A percentile compares a stretch with the other conserved stretches of the same genome.
Evolutionary conservation across 2,329 filamentous ascomycete species (phyloP).

Genomic region (Penicillium olsonii): DNA sequence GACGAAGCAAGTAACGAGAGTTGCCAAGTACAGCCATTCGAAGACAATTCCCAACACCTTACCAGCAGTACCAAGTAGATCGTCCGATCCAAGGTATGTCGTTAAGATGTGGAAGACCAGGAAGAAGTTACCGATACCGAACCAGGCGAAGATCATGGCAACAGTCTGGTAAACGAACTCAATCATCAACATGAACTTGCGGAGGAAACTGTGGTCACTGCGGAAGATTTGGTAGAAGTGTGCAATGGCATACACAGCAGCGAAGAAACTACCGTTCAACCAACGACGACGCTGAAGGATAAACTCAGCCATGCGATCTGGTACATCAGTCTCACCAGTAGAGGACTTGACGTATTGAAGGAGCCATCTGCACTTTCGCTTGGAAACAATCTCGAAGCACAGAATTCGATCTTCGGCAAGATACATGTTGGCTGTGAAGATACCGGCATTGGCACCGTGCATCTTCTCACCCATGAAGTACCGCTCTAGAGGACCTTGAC

Average conservation of each 20-base stretch:
- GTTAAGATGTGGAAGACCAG: slow-evolving; percentile 97
- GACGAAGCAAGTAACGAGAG: slow-evolving; percentile 91
- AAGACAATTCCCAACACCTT: slow-evolving; percentile 84
- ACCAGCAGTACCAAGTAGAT: slow-evolving; percentile 74
- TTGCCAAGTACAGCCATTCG: slow-evolving; percentile 92
- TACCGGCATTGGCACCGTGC: slow-evolving; percentile 87
- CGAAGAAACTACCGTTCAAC: slow-evolving; percentile 98
- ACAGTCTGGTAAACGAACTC: slow-evolving; percentile 93
- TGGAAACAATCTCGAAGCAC: slow-evolving; percentile 81
- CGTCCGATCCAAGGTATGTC: slow-evolving; percentile 69
- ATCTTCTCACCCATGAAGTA: slow-evolving; percentile 98
- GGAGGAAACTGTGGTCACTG: slow-evolving; percentile 81
- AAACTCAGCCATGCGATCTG: slow-evolving; percentile 89
- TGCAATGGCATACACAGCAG: slow-evolving; percentile 88
- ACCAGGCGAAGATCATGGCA: slow-evolving; percentile 99
- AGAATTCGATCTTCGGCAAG: slow-evolving; percentile 54
- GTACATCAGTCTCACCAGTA: slow-evolving; percentile 94
- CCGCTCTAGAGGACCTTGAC: slow-evolving; percentile 87
- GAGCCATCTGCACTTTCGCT: slow-evolving; percentile 96
- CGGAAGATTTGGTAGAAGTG: slow-evolving; percentile 97
- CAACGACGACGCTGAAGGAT: slow-evolving; percentile 94
- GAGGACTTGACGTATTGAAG: slow-evolving; percentile 98
- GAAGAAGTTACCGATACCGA: slow-evolving; percentile 98
- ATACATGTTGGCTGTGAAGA: slow-evolving; percentile 87
- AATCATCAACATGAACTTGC: slow-evolving; percentile 86